A percentile compares a stretch with the other conserved stretches of the same genome.
phyloP scores from a whole-genome alignment of 2,329 filamentous ascomycete species.

The Gaeumannomyces tritici region DNA sequence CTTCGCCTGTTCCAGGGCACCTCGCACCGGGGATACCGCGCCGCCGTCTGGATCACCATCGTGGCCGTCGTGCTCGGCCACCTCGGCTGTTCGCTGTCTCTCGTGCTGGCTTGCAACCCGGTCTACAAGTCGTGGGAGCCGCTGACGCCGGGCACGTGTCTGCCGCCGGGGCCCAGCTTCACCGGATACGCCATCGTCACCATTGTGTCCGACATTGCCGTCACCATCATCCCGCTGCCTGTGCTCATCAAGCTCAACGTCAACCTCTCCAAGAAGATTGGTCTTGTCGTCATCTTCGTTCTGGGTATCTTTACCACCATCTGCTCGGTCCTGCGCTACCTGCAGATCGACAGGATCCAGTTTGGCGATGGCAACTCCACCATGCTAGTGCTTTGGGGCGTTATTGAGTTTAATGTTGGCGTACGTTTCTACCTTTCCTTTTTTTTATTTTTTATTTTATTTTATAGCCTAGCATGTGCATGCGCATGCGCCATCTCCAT shows the following conservation, averaged over 20 bases:
- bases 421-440: constrained; percentile 28
- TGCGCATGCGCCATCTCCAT: too few relatives aligned
- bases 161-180: constrained; percentile 36
- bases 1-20: constrained; percentile 39
- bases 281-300: constrained; percentile 40
- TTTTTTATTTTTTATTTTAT: neutral
- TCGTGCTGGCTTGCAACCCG: constrained; percentile 40
- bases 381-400: constrained; percentile 46
- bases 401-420: constrained; percentile 47
- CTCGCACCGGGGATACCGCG: constrained; percentile 31
- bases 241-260: constrained; percentile 39
- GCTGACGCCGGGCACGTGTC: constrained; percentile 27
- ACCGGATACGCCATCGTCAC: constrained; percentile 41
- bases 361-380: constrained; percentile 43
- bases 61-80: constrained; percentile 33
- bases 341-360: constrained; percentile 39
- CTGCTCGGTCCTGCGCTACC: constrained; percentile 42
- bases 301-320: constrained; percentile 45
- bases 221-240: constrained; percentile 40
- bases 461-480: too few relatives aligned
- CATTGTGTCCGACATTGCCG: constrained; percentile 38
- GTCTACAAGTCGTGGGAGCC: constrained; percentile 38
- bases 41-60: constrained; percentile 33
- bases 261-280: constrained; percentile 35
- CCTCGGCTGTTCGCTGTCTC: constrained; percentile 34